phyloP scores from a whole-genome alignment of 768 basidiomycete genomes.

The Leccinum truebloodii region DNA sequence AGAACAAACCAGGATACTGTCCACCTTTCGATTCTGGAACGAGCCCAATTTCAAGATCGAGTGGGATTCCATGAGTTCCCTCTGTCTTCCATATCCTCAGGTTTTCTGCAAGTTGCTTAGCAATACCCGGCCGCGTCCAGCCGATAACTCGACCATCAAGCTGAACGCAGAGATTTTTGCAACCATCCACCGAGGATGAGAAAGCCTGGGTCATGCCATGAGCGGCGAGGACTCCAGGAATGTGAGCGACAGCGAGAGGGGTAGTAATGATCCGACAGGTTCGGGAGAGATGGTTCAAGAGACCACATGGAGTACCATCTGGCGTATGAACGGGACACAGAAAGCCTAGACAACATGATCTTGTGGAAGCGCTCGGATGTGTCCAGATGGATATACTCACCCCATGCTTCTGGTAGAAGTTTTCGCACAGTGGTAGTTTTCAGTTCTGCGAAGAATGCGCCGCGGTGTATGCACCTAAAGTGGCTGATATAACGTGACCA shows the following conservation, averaged over 20 bases:
- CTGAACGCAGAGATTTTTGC: conserved; percentile 82
- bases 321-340: conserved; percentile 98
- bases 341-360: conserved; percentile 60
- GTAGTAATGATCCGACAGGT: conserved; percentile 89
- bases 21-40: conserved; percentile 90
- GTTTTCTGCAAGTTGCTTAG: conserved; percentile 77
- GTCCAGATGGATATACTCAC: conserved; percentile 41
- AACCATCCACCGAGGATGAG: conserved; percentile 76
- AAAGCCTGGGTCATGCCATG: conserved; percentile 96
- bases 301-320: conserved; percentile 96
- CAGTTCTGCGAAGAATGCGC: conserved; percentile 98
- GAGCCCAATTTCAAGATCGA: conserved; percentile 93
- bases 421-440: conserved; percentile 98
- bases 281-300: conserved; percentile 94
- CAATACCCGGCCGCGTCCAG: conserved; percentile 78
- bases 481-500: conserved; percentile 98
- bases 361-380: conserved; percentile 7
- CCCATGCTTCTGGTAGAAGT: conserved; percentile 97
- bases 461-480: conserved; percentile 97
- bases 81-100: conserved; percentile 96
- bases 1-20: conserved; percentile 93
- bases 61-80: conserved; percentile 72
- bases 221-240: conserved; percentile 77
- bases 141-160: conserved; percentile 96
- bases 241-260: conserved; percentile 70